Evolutionary conservation across 345 rosid species (phyloP), one percentile per base, ranked within the genome.

Genomic region (Gossypium sturtianum): DNA sequence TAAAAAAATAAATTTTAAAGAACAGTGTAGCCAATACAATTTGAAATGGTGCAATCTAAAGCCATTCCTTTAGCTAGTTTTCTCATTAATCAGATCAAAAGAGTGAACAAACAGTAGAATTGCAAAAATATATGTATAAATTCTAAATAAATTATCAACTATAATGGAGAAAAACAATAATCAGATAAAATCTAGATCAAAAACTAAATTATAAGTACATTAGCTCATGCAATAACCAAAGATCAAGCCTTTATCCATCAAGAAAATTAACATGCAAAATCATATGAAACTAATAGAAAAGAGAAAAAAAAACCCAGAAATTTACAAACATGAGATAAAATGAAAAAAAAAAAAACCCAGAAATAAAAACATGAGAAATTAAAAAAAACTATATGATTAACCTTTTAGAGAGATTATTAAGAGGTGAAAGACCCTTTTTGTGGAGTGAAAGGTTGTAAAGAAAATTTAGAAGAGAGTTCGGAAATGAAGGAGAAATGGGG

Each of bases 341-440:
- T 12, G 5, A n/a, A 27, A 38, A 62, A 73, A 6, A 23, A 29
- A 38, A 17, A 66, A 6, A 20, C 62, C 70, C 54, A 57, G 51
- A 73, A 56, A 19, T 12, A 56, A 8, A 56, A 56, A 56, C 3
- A 63, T 17, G n/a, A n/a, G 13, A 62, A 49, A 74, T 51, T 15
- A 57, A 56, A 19, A 56, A 19, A 10, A 56, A 20, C 1, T 56
- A 29, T 7, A 57, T 10, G 73, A 75, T 54, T 58, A 75, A 54
- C 78, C 57, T 23, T 75, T 66, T 10, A 49, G 45, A 51, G 66
- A 54, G 19, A 43, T 23, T 25, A 41, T 38, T 16, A 19, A 66
- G 72, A 25, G 72, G n/a, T 11, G 22, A 54, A 54, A 44, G 65
- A 17, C 65, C 66, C 47, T 75, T 56, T 63, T 45, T 66, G 63